A percentile compares a stretch with the other conserved stretches of the same genome.
Conservation (phyloP, 257 asterid genomes). For the Echites panduratus region DNA sequence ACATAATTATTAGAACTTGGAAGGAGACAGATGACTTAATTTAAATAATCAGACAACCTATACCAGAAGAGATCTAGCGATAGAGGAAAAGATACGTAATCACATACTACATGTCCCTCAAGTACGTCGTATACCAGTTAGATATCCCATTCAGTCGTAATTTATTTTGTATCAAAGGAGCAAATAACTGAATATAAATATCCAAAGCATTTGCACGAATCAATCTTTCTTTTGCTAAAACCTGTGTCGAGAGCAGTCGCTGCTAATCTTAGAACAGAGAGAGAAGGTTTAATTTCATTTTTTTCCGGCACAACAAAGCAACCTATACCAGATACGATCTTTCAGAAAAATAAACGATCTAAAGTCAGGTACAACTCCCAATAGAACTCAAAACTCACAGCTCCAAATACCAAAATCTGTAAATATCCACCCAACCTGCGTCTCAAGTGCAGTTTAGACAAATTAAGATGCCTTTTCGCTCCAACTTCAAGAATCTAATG, state of each 20-base stretch:
- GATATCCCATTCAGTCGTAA: neutral
- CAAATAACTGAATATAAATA: neutral
- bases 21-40: neutral
- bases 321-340: neutral
- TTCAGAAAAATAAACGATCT: neutral
- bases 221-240: neutral
- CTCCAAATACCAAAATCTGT: neutral
- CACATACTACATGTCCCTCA: neutral
- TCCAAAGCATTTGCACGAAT: neutral
- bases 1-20: neutral
- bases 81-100: neutral
- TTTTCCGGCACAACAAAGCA: neutral
- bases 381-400: neutral
- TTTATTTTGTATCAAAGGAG: too few species aligned
- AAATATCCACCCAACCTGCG: neutral
- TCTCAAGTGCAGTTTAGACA: neutral
- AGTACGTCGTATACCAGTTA: too few species aligned
- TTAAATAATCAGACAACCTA: neutral
- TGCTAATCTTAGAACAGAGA: neutral
- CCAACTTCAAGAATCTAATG: constrained; percentile 4
- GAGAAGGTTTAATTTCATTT: neutral
- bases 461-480: neutral
- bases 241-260: neutral
- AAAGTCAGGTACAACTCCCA: neutral
- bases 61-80: neutral